These are phyloP conservation scores for Lumnitzera racemosa DNA, from an alignment of 345 rosid genomes.

Conservation along the genomic window DNA sequence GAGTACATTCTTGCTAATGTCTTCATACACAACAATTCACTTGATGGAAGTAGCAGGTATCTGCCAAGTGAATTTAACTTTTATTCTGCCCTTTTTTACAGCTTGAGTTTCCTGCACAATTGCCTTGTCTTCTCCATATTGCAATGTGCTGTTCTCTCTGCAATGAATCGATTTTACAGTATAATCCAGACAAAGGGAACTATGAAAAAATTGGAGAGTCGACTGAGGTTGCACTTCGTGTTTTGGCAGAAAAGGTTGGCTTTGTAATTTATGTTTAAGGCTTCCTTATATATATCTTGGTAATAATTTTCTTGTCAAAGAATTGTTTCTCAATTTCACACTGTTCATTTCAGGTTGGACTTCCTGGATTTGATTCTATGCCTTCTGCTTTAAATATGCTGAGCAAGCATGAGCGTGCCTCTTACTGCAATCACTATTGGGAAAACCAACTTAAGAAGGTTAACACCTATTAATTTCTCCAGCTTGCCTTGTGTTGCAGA, in stretches of 20 bases:
- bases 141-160: conserved; percentile 98
- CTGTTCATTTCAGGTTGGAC: conserved; percentile 71
- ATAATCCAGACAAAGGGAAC: conserved; percentile 84
- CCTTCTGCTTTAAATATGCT: conserved; percentile 82
- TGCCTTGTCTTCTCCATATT: conserved; percentile 87
- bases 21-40: neutral
- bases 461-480: neutral
- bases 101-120: conserved; percentile 89
- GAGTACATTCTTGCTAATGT: no score
- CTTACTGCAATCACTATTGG: conserved; percentile 98
- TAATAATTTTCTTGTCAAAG: no score
- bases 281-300: no score
- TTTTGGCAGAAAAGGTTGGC: conserved; percentile 88
- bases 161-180: conserved; percentile 89
- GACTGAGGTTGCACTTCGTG: conserved; percentile 98
- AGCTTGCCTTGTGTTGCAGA: no score
- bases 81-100: conserved; percentile 29
- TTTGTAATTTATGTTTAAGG: neutral
- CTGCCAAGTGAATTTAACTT: neutral
- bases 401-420: conserved; percentile 97
- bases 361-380: conserved; percentile 99
- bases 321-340: no score
- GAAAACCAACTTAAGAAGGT: conserved; percentile 93
- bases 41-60: neutral
- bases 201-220: conserved; percentile 98